Base-by-base conservation (phyloP, 768 basidiomycete species). In the Filobasidium floriforme region DNA sequence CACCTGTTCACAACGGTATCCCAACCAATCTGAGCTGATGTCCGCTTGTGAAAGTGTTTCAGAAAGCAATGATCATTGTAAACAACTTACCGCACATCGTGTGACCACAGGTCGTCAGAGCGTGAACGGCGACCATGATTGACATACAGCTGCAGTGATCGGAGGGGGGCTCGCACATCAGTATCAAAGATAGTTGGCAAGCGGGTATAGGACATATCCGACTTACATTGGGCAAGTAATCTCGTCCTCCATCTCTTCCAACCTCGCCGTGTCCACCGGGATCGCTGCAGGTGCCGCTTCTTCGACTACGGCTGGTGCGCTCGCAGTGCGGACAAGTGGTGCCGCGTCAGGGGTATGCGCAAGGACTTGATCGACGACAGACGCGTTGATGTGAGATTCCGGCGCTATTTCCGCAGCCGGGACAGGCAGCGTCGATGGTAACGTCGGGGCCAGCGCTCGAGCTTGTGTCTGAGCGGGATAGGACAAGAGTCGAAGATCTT, bases 181-280 rank as follows among this genome's bases (percentile, higher is more conserved):
- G 41, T 15, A 11, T 24, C 10, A 1, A 12, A 15, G 15, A n/a
- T 14, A n/a, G n/a, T n/a, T 24, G 19, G 14, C 11, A 11, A 11
- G n/a, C 43, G 26, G 14, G 12, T 26, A n/a, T 5, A 1, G 49
- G 28, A 24, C 28, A 4, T 6, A 4, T 6, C 24, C 24, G 54
- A 55, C 62, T 32, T 46, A 63, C 62, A 63, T 55, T 2, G 62
- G 62, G 54, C 62, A 63, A 24, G 49, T 26, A 11, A 63, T 19
- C 15, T 63, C 62, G 28, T 63, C 62, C 49, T 63, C 51, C 62
- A 52, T 32, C 22, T 63, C 49, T 1, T 52, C 24, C 54, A 57
- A 24, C 46, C 46, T 49, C 18, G 15, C 12, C 5, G 46, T 49
- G 14, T 49, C 46, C 46, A 18, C 46, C 46, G 46, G 46, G 6